Evolutionary conservation across 768 basidiomycete genomes (phyloP).

Genomic region (Tulasnella sp.): DNA sequence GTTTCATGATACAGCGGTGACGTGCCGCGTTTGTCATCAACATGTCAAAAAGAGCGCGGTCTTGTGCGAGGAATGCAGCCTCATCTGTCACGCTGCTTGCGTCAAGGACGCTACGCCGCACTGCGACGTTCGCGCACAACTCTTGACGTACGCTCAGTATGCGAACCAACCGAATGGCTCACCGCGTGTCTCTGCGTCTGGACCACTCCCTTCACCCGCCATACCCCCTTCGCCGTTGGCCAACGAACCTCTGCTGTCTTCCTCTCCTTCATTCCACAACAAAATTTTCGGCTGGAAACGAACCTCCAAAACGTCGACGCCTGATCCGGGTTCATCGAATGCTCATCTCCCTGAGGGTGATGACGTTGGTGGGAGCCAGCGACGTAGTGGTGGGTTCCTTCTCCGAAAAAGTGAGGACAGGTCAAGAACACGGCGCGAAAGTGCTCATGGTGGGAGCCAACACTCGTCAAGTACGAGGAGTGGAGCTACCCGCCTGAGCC

Average conservation of each 20-base stretch:
- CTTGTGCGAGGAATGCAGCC: constrained; percentile 77
- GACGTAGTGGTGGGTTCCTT: constrained; percentile 3
- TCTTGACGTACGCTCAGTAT: constrained; percentile 66
- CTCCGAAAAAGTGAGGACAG: constrained; percentile 10
- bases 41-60: constrained; percentile 78
- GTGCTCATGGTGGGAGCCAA: constrained; percentile 5
- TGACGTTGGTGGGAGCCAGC: neutral
- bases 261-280: constrained; percentile 7
- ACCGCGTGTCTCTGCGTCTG: neutral
- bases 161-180: constrained; percentile 5
- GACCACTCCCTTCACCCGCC: neutral
- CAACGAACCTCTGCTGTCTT: neutral
- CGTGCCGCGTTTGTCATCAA: constrained; percentile 69
- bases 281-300: neutral
- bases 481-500: neutral
- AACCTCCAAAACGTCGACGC: neutral
- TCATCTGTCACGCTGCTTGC: constrained; percentile 77
- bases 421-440: constrained; percentile 8
- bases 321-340: neutral
- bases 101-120: constrained; percentile 59
- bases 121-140: constrained; percentile 69
- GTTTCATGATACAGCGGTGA: constrained; percentile 48
- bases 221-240: constrained; percentile 2
- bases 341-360: neutral
- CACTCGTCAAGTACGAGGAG: constrained; percentile 9